Evolutionary conservation across 176 grass and related monocot species (phyloP), one percentile per base, ranked within the genome.

Genomic region (Zoysia pacifica): DNA sequence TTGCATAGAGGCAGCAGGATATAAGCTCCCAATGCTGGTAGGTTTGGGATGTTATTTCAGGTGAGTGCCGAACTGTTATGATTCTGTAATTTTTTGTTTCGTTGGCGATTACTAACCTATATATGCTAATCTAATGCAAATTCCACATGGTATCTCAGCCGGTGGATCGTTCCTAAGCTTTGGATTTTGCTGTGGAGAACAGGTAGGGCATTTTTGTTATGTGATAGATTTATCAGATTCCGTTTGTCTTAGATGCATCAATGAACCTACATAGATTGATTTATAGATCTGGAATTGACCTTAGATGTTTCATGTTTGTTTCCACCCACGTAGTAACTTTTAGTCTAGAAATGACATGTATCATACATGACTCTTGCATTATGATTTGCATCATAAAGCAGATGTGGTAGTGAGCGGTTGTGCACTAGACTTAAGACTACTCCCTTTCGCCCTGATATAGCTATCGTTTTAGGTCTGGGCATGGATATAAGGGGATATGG

Each of bases 1-100:
- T 28, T 90, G 68, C 78, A 78, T 94, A 94, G 92, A 91, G 73
- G 84, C 89, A 91, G 82, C 79, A 89, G 92, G 89, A 89, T 91
- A 49, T 86, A 91, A 87, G 79, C 92, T 87, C 86, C 89, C 82
- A 91, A 87, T 91, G 89, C 92, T 89, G 89, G 70, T 91, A 91
- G 84, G 61, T 94, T 91, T 91, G 81, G 87, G 84, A 94, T 87
- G 45, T 82, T 89, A 82, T 94, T 89, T 76, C 89, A 94, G 92
- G 92, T 94, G 89, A 94, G 92, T 94, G 86, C 82, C 36, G 48
- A 72, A 77, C 52, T 73, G 37, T 79, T 74, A 67, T 69, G 85
- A 87, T 74, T 69, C 9, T 75, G 54, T 40, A 80, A 80, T 80
- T 69, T 9, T 75, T 74, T 79, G 74, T 55, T 70, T n/a, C 42